Evolutionary conservation across 2,329 filamentous ascomycete species (phyloP), one percentile per base, ranked within the genome.

Genomic region (Diaporthe helianthi): DNA sequence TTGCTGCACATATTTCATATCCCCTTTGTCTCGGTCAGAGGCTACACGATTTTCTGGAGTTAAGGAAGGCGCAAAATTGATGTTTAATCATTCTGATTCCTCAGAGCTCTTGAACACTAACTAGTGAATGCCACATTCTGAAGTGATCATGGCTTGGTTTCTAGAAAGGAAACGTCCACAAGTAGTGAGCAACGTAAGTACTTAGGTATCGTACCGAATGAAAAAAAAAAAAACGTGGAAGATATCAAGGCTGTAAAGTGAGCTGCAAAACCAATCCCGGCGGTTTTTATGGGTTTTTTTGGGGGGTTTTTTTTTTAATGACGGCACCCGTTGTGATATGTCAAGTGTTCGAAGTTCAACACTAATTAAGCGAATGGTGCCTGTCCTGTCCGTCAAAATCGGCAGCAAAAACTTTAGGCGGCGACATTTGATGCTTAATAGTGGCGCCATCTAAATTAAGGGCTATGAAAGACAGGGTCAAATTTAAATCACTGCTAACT

Each of bases 1-100:
- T 33, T 44, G 24, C 64, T 55, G 51, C 51, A 55, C 41, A 47
- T 66, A 49, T 24, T 29, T 29, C 26, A 55, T 55, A 47, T 24
- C 38, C 64, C 4, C 6, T 36, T 33, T 49, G 41, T 33, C 47
- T 63, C 44, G 41, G 19, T 19, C 29, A 19, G 49, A 36, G 15
- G n/a, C 58, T 49, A 19, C n/a, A 49, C 44, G 26, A 13, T 13
- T 49, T 61, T 53, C 15, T 22, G 41, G 65, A 46, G 22, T 47
- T 54, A 15, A 44, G 38, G 31, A 19, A 41, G 52, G 29, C 33
- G 5, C n/a, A 22, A 26, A n/a, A 58, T 12, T 8, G 12, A 31
- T 58, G 10, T 26, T 6, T 19, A 4, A 17, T 38, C 10, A 36
- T 49, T 51, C 38, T 19, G 10, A 17, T 38, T n/a, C 19, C 19